Conservation (phyloP, 441 rosid species). For the Arabidopsis lyrata region DNA sequence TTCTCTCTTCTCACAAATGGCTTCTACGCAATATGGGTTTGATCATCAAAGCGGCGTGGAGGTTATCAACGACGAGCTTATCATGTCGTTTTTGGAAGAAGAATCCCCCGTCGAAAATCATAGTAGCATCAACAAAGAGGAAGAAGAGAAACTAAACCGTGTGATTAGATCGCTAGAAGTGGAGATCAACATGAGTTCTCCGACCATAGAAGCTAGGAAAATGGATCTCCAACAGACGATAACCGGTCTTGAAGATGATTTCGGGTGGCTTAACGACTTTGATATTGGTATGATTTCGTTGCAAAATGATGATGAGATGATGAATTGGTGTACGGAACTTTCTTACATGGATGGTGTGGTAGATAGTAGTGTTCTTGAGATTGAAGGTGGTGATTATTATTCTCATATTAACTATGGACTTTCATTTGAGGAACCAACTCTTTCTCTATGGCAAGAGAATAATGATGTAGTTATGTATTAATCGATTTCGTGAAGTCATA, state of each 20-base stretch:
- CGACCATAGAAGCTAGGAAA: constrained; percentile 24
- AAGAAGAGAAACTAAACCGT: constrained; percentile 50
- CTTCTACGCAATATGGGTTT: constrained; percentile 33
- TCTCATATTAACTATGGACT: constrained; percentile 48
- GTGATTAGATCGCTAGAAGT: constrained; percentile 57
- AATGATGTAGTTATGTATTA: constrained; percentile 41
- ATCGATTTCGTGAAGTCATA: constrained; percentile 13
- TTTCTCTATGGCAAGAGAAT: constrained; percentile 52
- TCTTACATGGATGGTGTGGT: constrained; percentile 45
- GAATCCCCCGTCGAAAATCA: constrained; percentile 39
- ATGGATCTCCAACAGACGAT: constrained; percentile 18
- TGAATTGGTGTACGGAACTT: constrained; percentile 48
- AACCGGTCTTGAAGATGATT: constrained; percentile 32
- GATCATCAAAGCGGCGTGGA: constrained; percentile 41
- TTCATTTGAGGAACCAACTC: constrained; percentile 47
- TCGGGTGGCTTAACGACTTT: constrained; percentile 42
- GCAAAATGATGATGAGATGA: constrained; percentile 51
- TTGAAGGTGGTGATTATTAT: constrained; percentile 46
- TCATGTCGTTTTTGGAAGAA: constrained; percentile 56
- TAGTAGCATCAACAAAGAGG: constrained; percentile 37
- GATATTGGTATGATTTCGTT: constrained; percentile 50
- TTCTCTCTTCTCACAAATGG: constrained; percentile 39
- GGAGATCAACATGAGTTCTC: constrained; percentile 50
- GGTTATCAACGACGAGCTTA: constrained; percentile 35
- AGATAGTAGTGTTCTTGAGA: constrained; percentile 39